Percentiles rank a stretch among this genome's conserved stretches.
Evolutionary conservation across 257 asterid species (phyloP).

Genomic region (Plantago elongata): DNA sequence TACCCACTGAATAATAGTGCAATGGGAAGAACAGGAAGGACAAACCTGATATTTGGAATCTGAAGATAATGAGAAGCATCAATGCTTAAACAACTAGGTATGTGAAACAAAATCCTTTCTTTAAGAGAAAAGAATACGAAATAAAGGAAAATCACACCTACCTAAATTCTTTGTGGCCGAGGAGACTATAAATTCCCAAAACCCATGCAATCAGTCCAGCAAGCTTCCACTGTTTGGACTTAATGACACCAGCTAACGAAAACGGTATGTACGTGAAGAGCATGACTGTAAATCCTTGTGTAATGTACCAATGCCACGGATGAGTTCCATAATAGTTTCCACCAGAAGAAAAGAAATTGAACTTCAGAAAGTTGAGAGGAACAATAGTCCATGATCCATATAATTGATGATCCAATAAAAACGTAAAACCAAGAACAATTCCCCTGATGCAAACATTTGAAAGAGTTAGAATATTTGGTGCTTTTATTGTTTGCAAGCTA

Average conservation of each 20-base stretch:
- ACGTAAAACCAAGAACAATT: conserved; percentile 70
- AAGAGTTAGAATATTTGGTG: conserved; percentile 10
- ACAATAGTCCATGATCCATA: conserved; percentile 89
- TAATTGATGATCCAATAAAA: conserved; percentile 68
- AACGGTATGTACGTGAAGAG: conserved; percentile 76
- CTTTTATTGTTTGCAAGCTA: too few species aligned
- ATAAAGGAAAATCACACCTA: conserved; percentile 14
- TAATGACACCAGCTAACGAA: conserved; percentile 55
- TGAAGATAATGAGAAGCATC: conserved; percentile 41
- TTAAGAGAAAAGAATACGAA: not conserved
- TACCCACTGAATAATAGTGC: conserved; percentile 83
- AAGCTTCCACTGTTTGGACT: conserved; percentile 67
- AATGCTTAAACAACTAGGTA: conserved; percentile 20
- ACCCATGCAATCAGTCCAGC: conserved; percentile 81
- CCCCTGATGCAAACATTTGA: conserved; percentile 50
- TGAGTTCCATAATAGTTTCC: conserved; percentile 99
- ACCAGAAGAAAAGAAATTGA: conserved; percentile 90
- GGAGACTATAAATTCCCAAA: conserved; percentile 79
- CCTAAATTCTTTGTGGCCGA: conserved; percentile 99
- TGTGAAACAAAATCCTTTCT: not conserved
- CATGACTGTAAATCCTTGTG: conserved; percentile 98
- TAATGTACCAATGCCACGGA: conserved; percentile 97
- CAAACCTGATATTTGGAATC: conserved; percentile 67
- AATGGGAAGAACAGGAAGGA: conserved; percentile 93
- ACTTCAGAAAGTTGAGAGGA: conserved; percentile 84